These are phyloP conservation scores for Hyaloscypha finlandica DNA, from an alignment of 495 filamentous ascomycete species.

Conservation along the genomic window DNA sequence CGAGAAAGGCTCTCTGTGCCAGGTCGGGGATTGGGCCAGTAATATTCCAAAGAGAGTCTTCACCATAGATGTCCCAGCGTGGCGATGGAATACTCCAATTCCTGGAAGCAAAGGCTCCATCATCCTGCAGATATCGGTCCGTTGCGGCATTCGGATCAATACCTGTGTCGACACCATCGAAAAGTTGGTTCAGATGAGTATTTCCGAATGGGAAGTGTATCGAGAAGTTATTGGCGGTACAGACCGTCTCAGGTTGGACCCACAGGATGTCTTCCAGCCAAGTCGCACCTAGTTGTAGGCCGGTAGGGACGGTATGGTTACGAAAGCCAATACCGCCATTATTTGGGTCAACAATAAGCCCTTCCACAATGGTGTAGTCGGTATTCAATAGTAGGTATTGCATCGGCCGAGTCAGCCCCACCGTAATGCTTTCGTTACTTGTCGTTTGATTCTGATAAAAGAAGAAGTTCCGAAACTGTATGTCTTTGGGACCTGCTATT, in stretches of 20 bases:
- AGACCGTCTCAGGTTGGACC: not conserved
- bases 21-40: too few species aligned
- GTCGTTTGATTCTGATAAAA: not conserved
- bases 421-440: not conserved
- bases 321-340: not conserved
- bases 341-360: not conserved
- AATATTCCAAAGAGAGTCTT: too few species aligned
- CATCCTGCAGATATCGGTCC: too few species aligned
- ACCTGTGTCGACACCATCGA: too few species aligned
- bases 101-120: too few species aligned
- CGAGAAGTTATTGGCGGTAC: not conserved
- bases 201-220: not conserved
- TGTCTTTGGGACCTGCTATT: not conserved
- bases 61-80: too few species aligned
- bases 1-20: too few species aligned
- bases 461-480: constrained; percentile 2
- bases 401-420: too few species aligned
- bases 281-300: not conserved
- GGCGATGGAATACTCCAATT: too few species aligned
- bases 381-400: too few species aligned
- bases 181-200: too few species aligned
- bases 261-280: not conserved
- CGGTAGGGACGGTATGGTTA: not conserved
- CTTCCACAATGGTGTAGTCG: not conserved
- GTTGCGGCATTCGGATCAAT: too few species aligned